Base-by-base conservation (phyloP, 208 protist genomes). In the Balamuthia mandrillaris region DNA sequence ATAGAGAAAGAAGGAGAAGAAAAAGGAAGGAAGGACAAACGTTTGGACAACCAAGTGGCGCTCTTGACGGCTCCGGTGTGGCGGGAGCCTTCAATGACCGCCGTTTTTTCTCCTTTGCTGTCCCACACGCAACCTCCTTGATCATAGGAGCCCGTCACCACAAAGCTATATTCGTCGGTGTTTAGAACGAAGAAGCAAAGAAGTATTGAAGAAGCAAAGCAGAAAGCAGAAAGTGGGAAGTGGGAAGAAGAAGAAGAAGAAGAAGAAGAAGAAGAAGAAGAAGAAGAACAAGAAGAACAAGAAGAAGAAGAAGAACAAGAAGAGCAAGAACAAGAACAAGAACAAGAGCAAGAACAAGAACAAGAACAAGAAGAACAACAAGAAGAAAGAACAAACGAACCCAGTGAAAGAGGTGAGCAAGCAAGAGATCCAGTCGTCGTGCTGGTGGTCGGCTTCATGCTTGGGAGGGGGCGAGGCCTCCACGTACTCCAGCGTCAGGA, bases 341-440 rank as follows among this genome's bases (percentile, higher is more conserved):
- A 16, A 7, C 35, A 6, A 37, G 58, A 9, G 7, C 27, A 9
- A n/a, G 27, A 14, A 70, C 12, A 21, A 39, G 45, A 41, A 21
- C 27, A 70, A 41, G 33, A 7, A 2, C 56, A 63, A 7, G 12
- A 33, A 14, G n/a, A 16, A 0, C 3, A 41, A 66, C 33, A 37
- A 72, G 10, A 31, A 24, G 4, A 29, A 6, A 42, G 24, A 29
- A 29, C 27, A n/a, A n/a, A n/a, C n/a, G n/a, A n/a, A n/a, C n/a
- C n/a, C n/a, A n/a, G n/a, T n/a, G n/a, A n/a, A n/a, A n/a, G n/a
- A n/a, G n/a, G n/a, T n/a, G n/a, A n/a, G n/a, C n/a, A 79, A 21
- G 47, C 70, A 79, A 3, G 47, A 31, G 27, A 79, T 49, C 70
- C 70, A 79, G 31, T 79, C 70, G 31, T 79, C 70, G 49, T 79